Percentiles rank a stretch among this genome's conserved stretches.
Conservation (phyloP, 2,329 filamentous ascomycete species). For the Phialophora expanda region DNA sequence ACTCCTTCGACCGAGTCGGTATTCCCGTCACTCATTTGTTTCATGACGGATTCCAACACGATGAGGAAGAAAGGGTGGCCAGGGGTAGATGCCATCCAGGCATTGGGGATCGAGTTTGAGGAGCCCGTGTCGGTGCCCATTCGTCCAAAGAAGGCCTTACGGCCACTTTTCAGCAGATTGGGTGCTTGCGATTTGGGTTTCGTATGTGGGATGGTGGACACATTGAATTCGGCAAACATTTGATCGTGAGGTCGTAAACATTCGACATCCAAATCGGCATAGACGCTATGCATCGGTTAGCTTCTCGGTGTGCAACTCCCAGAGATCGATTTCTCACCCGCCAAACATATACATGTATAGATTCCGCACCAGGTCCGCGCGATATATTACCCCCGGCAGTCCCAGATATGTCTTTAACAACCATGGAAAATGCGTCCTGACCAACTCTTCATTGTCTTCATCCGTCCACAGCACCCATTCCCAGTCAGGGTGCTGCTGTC, state of each 20-base stretch:
- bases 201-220: constrained; percentile 30
- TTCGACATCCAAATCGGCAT: constrained; percentile 45
- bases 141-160: constrained; percentile 43
- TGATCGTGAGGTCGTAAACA: constrained; percentile 42
- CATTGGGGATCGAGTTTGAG: constrained; percentile 47
- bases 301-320: not conserved
- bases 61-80: constrained; percentile 46
- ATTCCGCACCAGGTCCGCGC: constrained; percentile 44
- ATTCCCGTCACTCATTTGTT: constrained; percentile 18
- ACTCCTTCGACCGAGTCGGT: constrained; percentile 27
- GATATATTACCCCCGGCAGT: constrained; percentile 44
- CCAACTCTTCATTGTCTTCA: constrained; percentile 46
- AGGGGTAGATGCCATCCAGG: constrained; percentile 47
- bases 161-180: constrained; percentile 28
- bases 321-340: constrained; percentile 30
- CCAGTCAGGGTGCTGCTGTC: constrained; percentile 43
- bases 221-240: constrained; percentile 39
- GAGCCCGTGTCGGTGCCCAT: constrained; percentile 44
- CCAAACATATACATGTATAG: constrained; percentile 49
- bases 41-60: constrained; percentile 38
- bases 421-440: constrained; percentile 44
- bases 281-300: constrained; percentile 38
- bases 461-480: constrained; percentile 49
- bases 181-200: constrained; percentile 26
- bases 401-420: constrained; percentile 42